Evolutionary conservation across 2,329 filamentous ascomycete species (phyloP), one percentile per base, ranked within the genome.

Genomic region (Bipolaris sorokiniana): DNA sequence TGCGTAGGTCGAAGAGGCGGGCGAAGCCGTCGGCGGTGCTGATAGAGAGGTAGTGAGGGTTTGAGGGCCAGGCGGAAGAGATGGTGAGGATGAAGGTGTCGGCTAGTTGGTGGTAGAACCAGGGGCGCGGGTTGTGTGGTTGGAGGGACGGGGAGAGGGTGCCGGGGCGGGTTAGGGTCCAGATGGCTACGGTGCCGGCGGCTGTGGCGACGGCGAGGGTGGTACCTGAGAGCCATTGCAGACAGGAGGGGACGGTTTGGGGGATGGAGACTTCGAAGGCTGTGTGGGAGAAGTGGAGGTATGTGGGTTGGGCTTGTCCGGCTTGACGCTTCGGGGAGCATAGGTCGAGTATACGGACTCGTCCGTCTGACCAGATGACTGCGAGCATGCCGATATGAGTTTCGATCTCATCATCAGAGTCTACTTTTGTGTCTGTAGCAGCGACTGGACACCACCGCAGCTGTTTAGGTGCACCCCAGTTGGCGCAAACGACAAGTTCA

Each of bases 321-420:
- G 31, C 48, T 36, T 48, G 58, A 53, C 26, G 38, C 31, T 54
- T 63, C 28, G 53, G 64, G 44, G 50, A 64, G 2, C 51, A 64
- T n/a, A 88, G 67, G 63, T 86, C 80, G 33, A 88, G 67, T 4
- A 88, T 78, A 54, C 84, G 77, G 4, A 85, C 72, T 45, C 71
- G 77, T 5, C 86, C 86, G 67, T 89, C 86, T n/a, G 78, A 80
- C 77, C 83, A 87, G 1, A 88, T 71, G 10, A 80, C 80, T 4
- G 83, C 85, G 22, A 88, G 76, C 6, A 87, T 72, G 0, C 84
- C 85, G 34, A 87, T 46, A 26, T 70, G 45, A 70, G 64, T 31
- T 61, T 66, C 13, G 57, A 63, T 22, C 70, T 71, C 56, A 22
- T 78, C 69, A 11, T 73, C 64, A 1, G 72, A 61, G 20, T 73